Evolutionary conservation across 495 filamentous ascomycete genomes (phyloP), one percentile per base, ranked within the genome.

Genomic region (Cudoniella acicularis): DNA sequence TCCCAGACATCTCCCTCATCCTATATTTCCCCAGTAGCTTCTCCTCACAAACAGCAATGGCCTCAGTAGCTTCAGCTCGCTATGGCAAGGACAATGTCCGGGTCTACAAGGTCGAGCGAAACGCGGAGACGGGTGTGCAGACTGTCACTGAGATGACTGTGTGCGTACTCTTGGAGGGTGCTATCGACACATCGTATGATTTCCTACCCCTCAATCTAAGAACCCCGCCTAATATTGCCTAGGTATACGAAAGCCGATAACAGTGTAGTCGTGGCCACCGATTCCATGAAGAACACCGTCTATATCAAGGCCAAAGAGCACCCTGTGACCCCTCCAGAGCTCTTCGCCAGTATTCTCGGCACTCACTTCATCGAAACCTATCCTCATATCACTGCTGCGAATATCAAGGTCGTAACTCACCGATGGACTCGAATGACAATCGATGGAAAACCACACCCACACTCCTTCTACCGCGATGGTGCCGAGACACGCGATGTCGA

Each of bases 51-150:
- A n/a, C 43, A 46, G 17, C 63, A 61, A 83, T 85, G 82, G 72
- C 83, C 56, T 72, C 77, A 66, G 75, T 95, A 54, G 78, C 85
- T 59, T 79, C 88, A 70, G 89, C 90, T 68, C 85, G 87, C 67
- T 95, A 95, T 73, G 90, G 90, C 77, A 95, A 95, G 85, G 93
- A 97, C 82, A 98, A 98, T 79, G 87, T 98, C 79, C 91, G 94
- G 68, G 86, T 98, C 61, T 92, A 87, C 82, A 98, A 98, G 75
- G 91, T 96, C 67, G 80, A 94, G 64, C 81, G 83, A 56, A 85
- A 97, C 70, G 81, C 83, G 68, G 77, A 83, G 67, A 87, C 89
- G 11, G 84, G 85, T 26, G 76, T 80, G 2, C 94, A 98, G 72
- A 86, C 86, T 8, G 91, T 97, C 48, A 87, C 89, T 42, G 94